phyloP scores from a whole-genome alignment of 176 grass and related monocot genomes.

The Musa schizocarpa region DNA sequence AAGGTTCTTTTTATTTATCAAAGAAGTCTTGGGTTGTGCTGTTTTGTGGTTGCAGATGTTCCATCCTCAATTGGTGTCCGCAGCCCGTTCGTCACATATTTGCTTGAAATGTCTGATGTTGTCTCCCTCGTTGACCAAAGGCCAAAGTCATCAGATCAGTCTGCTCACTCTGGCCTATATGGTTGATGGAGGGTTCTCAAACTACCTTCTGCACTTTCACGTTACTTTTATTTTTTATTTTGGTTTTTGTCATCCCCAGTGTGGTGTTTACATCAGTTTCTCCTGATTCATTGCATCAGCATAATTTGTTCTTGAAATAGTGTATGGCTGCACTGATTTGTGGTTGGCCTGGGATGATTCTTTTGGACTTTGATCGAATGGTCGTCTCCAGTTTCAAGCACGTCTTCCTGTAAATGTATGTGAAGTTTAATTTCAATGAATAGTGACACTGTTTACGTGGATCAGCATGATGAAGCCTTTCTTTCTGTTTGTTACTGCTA shows the following conservation, averaged over 20 bases:
- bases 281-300: conserved; percentile 23
- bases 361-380: background rate
- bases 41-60: background rate
- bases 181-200: background rate
- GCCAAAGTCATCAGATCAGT: background rate
- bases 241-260: background rate
- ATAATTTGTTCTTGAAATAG: background rate
- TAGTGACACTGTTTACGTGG: background rate
- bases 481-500: too few relatives aligned
- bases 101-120: background rate
- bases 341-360: background rate
- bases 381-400: background rate
- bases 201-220: background rate
- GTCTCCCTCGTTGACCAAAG: background rate
- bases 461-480: too few relatives aligned
- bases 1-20: background rate
- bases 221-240: background rate
- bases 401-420: background rate
- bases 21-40: background rate
- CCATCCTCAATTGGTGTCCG: background rate
- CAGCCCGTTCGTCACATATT: background rate
- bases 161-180: background rate
- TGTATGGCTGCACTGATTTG: background rate
- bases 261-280: conserved; percentile 21
- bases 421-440: background rate